phyloP scores from a whole-genome alignment of 306 rosid species.

The Phaseolus lunatus region DNA sequence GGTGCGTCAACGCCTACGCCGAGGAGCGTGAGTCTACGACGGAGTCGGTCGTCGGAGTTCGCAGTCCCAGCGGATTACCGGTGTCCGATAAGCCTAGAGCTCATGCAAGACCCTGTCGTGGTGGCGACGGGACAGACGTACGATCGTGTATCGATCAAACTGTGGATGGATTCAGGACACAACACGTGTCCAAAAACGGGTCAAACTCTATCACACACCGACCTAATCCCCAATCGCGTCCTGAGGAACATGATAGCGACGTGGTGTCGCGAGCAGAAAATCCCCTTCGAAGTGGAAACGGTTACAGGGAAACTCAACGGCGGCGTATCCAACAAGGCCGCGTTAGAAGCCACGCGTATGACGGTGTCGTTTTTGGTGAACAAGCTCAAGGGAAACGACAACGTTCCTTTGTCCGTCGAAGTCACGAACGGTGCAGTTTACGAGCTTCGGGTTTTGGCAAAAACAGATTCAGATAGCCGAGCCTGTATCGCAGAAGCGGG shows the following conservation, averaged over 20 bases:
- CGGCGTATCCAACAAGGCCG: constrained; percentile 64
- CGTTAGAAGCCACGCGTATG: constrained; percentile 80
- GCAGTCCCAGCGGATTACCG: constrained; percentile 70
- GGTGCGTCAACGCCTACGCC: constrained; percentile 74
- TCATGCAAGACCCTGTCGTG: constrained; percentile 86
- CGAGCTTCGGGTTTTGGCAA: constrained; percentile 80
- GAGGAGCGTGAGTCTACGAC: neutral
- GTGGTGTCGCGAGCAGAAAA: constrained; percentile 85
- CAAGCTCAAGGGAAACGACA: constrained; percentile 45
- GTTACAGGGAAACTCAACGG: constrained; percentile 47
- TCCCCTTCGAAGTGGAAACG: constrained; percentile 63
- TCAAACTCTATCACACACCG: constrained; percentile 73
- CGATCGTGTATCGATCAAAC: constrained; percentile 72
- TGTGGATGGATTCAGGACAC: constrained; percentile 89
- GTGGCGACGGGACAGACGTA: constrained; percentile 98
- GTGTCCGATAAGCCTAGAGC: constrained; percentile 83
- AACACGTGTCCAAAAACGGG: constrained; percentile 97
- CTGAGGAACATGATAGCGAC: constrained; percentile 70
- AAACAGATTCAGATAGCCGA: constrained; percentile 82
- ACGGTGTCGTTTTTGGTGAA: constrained; percentile 73
- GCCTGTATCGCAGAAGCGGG: constrained; percentile 82
- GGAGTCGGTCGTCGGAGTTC: constrained; percentile 52
- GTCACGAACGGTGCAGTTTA: constrained; percentile 68
- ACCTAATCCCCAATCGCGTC: constrained; percentile 70
- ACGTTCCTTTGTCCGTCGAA: constrained; percentile 41